A percentile compares a stretch with the other conserved stretches of the same genome.
phyloP scores from a whole-genome alignment of 163 green algal species.

The Scenedesmus sp. region DNA sequence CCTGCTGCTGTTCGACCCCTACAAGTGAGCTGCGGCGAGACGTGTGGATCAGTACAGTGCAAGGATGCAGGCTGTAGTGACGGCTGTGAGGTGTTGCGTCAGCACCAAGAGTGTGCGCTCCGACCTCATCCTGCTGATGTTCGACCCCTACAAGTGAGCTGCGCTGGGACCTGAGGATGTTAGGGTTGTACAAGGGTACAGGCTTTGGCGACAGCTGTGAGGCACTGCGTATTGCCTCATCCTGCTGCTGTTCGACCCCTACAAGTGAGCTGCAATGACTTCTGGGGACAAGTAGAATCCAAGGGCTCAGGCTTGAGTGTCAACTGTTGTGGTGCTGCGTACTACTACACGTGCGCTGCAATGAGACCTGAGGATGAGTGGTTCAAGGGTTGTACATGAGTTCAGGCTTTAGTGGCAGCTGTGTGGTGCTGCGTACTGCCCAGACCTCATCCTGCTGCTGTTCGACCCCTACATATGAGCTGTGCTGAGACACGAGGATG shows the following conservation, averaged over 20 bases:
- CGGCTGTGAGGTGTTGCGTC: too few relatives aligned
- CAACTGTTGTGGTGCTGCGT: too few relatives aligned
- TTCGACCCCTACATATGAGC: constrained; percentile 96
- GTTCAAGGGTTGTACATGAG: not conserved
- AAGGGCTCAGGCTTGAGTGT: too few relatives aligned
- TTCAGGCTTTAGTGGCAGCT: not conserved
- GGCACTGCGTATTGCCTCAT: constrained; percentile 88
- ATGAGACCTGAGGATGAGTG: not conserved
- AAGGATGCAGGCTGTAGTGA: not conserved
- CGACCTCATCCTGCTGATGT: constrained; percentile 98
- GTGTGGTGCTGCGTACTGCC: too few relatives aligned
- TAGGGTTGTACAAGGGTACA: not conserved
- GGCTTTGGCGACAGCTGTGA: too few relatives aligned
- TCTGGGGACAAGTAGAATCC: too few relatives aligned
- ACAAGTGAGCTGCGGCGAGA: constrained; percentile 75
- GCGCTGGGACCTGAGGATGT: not conserved
- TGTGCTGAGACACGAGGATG: not conserved
- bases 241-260: constrained; percentile 98
- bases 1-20: constrained; percentile 98
- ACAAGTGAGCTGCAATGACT: constrained; percentile 75
- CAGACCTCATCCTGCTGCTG: constrained; percentile 90
- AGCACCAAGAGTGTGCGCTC: constrained; percentile 64
- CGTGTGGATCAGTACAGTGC: not conserved
- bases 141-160: constrained; percentile 94
- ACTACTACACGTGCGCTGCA: constrained; percentile 77